Conservation (phyloP, 495 filamentous ascomycete genomes). For the Xylaria venustula region DNA sequence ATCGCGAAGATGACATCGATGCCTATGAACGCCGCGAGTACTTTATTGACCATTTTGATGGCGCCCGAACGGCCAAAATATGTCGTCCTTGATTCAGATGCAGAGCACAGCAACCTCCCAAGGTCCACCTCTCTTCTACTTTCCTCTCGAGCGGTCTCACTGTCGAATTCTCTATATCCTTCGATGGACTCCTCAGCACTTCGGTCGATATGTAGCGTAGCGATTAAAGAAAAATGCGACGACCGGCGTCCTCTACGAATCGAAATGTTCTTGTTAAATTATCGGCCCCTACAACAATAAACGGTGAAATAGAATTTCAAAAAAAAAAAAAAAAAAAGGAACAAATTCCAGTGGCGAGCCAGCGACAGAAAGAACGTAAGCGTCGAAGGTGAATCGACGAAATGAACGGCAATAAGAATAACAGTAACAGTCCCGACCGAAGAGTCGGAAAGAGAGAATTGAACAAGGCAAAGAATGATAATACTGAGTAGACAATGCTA, state of each 20-base stretch:
- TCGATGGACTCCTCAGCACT: constrained; percentile 8
- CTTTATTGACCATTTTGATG: constrained; percentile 54
- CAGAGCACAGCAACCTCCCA: background rate
- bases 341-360: constrained; percentile 12
- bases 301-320: background rate
- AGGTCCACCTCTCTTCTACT: constrained; percentile 14
- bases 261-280: constrained; percentile 12
- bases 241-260: constrained; percentile 46
- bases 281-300: background rate
- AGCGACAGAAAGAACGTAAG: constrained; percentile 32
- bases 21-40: constrained; percentile 55
- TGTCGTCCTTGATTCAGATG: background rate
- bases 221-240: constrained; percentile 31
- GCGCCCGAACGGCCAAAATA: background rate
- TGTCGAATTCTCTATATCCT: constrained; percentile 15
- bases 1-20: constrained; percentile 60
- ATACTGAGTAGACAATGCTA: constrained; percentile 39
- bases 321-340: background rate
- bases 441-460: constrained; percentile 17
- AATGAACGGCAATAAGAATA: constrained; percentile 19
- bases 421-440: constrained; percentile 25
- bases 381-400: constrained; percentile 29
- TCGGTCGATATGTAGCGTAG: constrained; percentile 17
- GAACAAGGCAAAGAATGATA: constrained; percentile 36
- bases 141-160: constrained; percentile 1